phyloP scores from a whole-genome alignment of 768 basidiomycete genomes.

The Podaxis sp. region DNA sequence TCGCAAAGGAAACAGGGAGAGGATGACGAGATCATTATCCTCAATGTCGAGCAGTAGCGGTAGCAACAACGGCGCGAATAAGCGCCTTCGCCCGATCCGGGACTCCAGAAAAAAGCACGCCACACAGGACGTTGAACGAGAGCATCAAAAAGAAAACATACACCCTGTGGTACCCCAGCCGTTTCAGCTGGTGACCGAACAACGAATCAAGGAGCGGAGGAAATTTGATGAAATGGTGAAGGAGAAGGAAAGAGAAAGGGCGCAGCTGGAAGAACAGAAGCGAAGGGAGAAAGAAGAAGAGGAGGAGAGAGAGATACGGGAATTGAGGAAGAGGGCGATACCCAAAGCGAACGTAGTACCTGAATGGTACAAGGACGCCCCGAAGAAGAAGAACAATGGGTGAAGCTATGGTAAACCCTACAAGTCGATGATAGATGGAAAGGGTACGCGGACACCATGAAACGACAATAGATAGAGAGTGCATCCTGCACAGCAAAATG shows the following conservation, averaged over 20 bases:
- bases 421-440: neutral
- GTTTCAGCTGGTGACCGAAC: conserved; percentile 50
- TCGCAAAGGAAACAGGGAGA: conserved; percentile 36
- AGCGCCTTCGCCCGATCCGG: conserved; percentile 33
- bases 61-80: neutral
- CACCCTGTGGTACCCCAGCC: conserved; percentile 47
- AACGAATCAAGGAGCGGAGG: conserved; percentile 58
- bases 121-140: conserved; percentile 39
- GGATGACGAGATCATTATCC: conserved; percentile 9
- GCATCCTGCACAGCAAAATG: neutral
- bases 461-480: neutral
- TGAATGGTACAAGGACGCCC: conserved; percentile 73
- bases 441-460: neutral
- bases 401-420: conserved; percentile 4
- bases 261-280: conserved; percentile 44
- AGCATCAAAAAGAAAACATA: conserved; percentile 44
- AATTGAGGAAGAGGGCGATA: conserved; percentile 59
- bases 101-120: conserved; percentile 57
- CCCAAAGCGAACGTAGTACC: conserved; percentile 72
- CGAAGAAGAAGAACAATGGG: conserved; percentile 45
- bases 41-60: conserved; percentile 1
- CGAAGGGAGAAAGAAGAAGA: conserved; percentile 46
- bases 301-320: conserved; percentile 60
- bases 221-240: conserved; percentile 59
- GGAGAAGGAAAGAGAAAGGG: conserved; percentile 54